A percentile compares a stretch with the other conserved stretches of the same genome.
Evolutionary conservation across 2,329 filamentous ascomycete species (phyloP).

Genomic region (Phoma sp.): DNA sequence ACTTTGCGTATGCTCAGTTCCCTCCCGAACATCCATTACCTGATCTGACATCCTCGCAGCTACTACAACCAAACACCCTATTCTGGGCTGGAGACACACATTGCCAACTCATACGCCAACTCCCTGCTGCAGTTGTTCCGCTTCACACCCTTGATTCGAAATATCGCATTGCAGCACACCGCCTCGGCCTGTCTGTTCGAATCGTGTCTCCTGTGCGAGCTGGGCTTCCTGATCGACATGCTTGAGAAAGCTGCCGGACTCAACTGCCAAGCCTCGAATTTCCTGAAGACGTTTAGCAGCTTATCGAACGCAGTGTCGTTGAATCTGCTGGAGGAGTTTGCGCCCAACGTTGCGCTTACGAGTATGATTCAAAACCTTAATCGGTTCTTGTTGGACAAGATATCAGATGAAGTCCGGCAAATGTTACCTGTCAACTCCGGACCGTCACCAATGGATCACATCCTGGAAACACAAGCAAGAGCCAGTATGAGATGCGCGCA

Average conservation of each 20-base stretch:
- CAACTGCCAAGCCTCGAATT: slow-evolving; percentile 94
- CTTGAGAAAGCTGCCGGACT: slow-evolving; percentile 92
- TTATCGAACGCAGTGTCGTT: slow-evolving; percentile 78
- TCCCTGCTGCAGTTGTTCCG: slow-evolving; percentile 88
- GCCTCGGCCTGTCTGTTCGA: slow-evolving; percentile 84
- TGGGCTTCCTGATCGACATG: slow-evolving; percentile 98
- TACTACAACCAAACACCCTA: slow-evolving; percentile 95
- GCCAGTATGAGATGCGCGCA: slow-evolving; percentile 82
- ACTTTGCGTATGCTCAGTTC: slow-evolving; percentile 73
- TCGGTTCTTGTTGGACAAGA: slow-evolving; percentile 82
- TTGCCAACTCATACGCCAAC: slow-evolving; percentile 96
- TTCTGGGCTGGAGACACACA: slow-evolving; percentile 94
- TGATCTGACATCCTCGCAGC: slow-evolving; percentile 52
- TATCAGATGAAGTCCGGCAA: slow-evolving; percentile 76
- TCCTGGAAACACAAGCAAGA: slow-evolving; percentile 73
- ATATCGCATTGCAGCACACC: slow-evolving; percentile 86
- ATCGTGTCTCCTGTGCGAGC: slow-evolving; percentile 86
- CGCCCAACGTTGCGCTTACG: slow-evolving; percentile 74
- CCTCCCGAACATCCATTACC: not conserved
- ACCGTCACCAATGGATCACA: slow-evolving; percentile 70
- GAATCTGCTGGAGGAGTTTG: slow-evolving; percentile 83
- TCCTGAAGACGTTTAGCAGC: slow-evolving; percentile 86
- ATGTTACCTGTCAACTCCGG: slow-evolving; percentile 66
- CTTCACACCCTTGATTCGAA: slow-evolving; percentile 87
- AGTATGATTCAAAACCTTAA: slow-evolving; percentile 86